These are phyloP conservation scores for Ascoidea tarda DNA, from an alignment of 805 yeast genomes.

Conservation along the genomic window DNA sequence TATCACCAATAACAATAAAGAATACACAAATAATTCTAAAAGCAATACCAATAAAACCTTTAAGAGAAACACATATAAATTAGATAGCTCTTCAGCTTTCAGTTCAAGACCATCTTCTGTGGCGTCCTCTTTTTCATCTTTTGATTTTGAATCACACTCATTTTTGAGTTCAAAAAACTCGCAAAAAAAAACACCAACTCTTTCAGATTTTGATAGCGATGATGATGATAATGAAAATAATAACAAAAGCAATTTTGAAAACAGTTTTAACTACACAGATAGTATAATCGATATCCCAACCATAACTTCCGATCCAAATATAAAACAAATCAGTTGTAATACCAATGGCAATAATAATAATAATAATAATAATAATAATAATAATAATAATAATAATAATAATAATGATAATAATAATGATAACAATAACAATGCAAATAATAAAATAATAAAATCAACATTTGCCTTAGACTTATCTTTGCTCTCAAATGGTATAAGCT, in stretches of 20 bases:
- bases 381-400: too few species aligned
- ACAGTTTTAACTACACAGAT: not conserved
- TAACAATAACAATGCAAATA: too few species aligned
- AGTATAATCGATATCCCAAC: too few species aligned
- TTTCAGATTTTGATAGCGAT: not conserved
- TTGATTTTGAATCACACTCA: not conserved
- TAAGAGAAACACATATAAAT: too few species aligned
- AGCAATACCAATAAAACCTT: too few species aligned
- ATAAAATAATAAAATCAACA: not conserved
- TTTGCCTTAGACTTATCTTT: not conserved
- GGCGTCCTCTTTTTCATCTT: not conserved
- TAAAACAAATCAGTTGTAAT: too few species aligned
- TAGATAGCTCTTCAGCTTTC: not conserved
- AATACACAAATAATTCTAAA: too few species aligned
- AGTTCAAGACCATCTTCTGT: not conserved
- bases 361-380: too few species aligned
- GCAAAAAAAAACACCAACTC: not conserved
- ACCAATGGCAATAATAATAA: not conserved
- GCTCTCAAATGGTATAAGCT: not conserved
- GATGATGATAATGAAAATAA: not conserved
- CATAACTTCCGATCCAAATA: too few species aligned
- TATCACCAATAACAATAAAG: too few species aligned
- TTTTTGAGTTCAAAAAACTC: not conserved
- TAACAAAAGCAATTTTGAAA: not conserved
- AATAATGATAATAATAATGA: too few species aligned